A percentile compares a stretch with the other conserved stretches of the same genome.
These are phyloP conservation scores for Brassica juncea DNA, from an alignment of 345 rosid genomes.

Conservation along the genomic window DNA sequence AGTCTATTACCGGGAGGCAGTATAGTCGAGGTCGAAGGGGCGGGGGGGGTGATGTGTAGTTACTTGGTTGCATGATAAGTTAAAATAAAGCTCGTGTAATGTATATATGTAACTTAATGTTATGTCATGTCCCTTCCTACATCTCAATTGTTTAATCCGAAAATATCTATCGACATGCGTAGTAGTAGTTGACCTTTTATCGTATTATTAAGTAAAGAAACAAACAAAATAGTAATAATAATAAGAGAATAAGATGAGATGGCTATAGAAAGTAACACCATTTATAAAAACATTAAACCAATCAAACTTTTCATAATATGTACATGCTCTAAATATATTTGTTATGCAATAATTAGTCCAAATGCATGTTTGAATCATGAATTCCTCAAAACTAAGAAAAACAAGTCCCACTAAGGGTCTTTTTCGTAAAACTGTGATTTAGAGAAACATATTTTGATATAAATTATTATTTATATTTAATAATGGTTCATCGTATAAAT, in stretches of 20 bases:
- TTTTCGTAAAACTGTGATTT: neutral
- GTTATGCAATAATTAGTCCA: neutral
- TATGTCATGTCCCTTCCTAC: slow-evolving; percentile 21
- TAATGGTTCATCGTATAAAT: neutral
- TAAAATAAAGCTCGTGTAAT: neutral
- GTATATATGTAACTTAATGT: neutral
- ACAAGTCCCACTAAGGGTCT: neutral
- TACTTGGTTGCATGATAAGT: slow-evolving; percentile 24
- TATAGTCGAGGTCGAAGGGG: too few species aligned
- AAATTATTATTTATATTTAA: neutral
- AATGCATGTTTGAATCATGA: neutral
- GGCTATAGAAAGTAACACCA: neutral
- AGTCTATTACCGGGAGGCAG: neutral
- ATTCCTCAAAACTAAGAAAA: neutral
- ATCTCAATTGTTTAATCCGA: slow-evolving; percentile 4
- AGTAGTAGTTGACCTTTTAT: slow-evolving; percentile 31
- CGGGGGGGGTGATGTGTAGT: neutral
- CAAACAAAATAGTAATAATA: neutral
- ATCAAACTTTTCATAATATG: neutral
- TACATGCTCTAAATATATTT: neutral
- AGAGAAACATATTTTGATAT: neutral
- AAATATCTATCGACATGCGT: slow-evolving; percentile 4
- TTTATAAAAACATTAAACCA: neutral
- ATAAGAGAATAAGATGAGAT: neutral
- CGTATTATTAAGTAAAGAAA: slow-evolving; percentile 6